A percentile compares a stretch with the other conserved stretches of the same genome.
Conservation (phyloP, 2,329 filamentous ascomycete genomes). For the Phoma sp. region DNA sequence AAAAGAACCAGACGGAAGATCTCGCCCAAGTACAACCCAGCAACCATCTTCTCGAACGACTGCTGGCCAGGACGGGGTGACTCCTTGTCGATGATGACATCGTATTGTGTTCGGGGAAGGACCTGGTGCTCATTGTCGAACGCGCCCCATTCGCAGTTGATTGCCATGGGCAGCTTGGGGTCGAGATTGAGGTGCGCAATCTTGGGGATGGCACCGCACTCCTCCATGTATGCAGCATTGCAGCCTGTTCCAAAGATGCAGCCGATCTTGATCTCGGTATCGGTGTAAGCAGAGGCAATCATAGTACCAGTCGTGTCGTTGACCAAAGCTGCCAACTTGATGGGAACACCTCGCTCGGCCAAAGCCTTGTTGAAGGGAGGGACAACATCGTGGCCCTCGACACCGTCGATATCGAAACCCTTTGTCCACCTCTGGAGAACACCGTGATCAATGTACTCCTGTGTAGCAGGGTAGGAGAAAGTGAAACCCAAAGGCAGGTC, state of each 20-base stretch:
- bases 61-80: conserved; percentile 94
- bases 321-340: conserved; percentile 90
- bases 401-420: conserved; percentile 90
- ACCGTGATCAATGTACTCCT: conserved; percentile 92
- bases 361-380: conserved; percentile 85
- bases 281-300: conserved; percentile 97
- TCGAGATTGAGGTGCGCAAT: conserved; percentile 89
- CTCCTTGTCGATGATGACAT: conserved; percentile 85
- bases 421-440: conserved; percentile 96
- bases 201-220: conserved; percentile 90
- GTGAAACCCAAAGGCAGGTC: conserved; percentile 88
- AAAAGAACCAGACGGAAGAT: conserved; percentile 88
- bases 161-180: conserved; percentile 84
- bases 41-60: conserved; percentile 97
- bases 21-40: conserved; percentile 91
- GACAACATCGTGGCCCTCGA: conserved; percentile 90
- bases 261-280: conserved; percentile 88
- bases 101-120: conserved; percentile 85
- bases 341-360: conserved; percentile 77
- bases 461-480: conserved; percentile 93
- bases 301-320: conserved; percentile 98
- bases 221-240: conserved; percentile 98
- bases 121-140: conserved; percentile 95
- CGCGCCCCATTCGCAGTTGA: conserved; percentile 98
- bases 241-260: conserved; percentile 99